Conservation (phyloP, 2,329 filamentous ascomycete species). For the Diplodia intermedia region DNA sequence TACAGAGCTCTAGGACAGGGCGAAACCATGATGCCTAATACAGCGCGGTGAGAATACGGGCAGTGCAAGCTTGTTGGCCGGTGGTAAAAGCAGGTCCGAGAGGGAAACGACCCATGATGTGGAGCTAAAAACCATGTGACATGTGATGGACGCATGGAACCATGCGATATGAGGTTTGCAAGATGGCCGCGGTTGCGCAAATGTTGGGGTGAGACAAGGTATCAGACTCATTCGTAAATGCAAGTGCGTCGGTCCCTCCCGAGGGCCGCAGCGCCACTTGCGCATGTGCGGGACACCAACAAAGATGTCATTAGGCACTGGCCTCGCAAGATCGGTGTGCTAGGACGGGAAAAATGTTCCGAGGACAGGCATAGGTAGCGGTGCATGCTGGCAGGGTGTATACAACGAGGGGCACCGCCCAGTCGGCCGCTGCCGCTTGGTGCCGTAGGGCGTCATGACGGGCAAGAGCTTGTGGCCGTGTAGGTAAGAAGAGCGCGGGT, state of each 20-base stretch:
- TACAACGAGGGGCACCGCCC: neutral
- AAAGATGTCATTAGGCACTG: neutral
- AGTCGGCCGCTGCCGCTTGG: neutral
- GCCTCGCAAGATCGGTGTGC: neutral
- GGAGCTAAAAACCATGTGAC: neutral
- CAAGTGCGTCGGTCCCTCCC: neutral
- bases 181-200: neutral
- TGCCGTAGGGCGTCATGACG: neutral
- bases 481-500: neutral
- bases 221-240: neutral
- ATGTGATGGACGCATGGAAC: neutral
- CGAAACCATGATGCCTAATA: neutral
- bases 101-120: neutral
- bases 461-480: neutral
- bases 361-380: neutral
- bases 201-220: neutral
- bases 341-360: neutral
- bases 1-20: neutral
- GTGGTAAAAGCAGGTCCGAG: neutral
- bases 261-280: neutral
- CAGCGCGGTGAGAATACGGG: neutral
- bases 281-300: neutral
- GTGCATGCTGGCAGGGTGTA: neutral
- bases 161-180: neutral
- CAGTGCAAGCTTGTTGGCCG: neutral